These are phyloP conservation scores for Colletotrichum sp. DNA, from an alignment of 2,329 filamentous ascomycete species.

Conservation along the genomic window DNA sequence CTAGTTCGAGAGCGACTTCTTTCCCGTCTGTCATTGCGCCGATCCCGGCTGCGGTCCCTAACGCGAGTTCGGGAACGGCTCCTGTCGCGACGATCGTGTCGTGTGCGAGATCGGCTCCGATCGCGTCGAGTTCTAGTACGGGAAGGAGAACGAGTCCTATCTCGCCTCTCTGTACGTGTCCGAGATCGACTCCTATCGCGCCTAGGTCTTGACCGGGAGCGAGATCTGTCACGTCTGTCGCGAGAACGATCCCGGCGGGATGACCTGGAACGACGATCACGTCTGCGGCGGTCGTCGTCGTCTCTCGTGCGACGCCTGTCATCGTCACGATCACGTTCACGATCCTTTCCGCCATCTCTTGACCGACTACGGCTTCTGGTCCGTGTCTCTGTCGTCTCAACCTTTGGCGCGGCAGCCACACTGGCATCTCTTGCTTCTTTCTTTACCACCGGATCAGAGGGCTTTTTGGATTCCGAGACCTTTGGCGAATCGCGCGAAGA, in stretches of 20 bases:
- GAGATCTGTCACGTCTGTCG: constrained; percentile 34
- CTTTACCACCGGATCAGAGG: constrained; percentile 32
- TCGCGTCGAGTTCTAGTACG: constrained; percentile 28
- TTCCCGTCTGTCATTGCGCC: constrained; percentile 34
- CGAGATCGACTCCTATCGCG: constrained; percentile 41
- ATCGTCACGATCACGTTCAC: constrained; percentile 32
- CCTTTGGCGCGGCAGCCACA: constrained; percentile 1
- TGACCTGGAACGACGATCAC: constrained; percentile 42
- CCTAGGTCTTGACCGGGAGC: constrained; percentile 25
- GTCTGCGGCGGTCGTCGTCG: constrained; percentile 33
- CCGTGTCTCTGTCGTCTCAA: constrained; percentile 1
- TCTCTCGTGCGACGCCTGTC: constrained; percentile 34
- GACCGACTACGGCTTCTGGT: constrained; percentile 30
- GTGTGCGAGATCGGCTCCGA: constrained; percentile 35
- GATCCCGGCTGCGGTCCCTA: constrained; percentile 40
- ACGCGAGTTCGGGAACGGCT: constrained; percentile 38
- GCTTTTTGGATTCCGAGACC: constrained; percentile 44
- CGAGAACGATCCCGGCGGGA: constrained; percentile 40
- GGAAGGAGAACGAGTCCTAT: constrained; percentile 43
- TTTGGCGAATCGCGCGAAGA: constrained; percentile 45
- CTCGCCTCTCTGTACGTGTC: constrained; percentile 32
- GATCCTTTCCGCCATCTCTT: constrained; percentile 8
- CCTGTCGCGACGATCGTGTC: constrained; percentile 33
- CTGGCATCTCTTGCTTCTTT: constrained; percentile 34
- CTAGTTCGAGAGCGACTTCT: constrained; percentile 33